These are phyloP conservation scores for Eucalyptus regnans DNA, from an alignment of 345 rosid species.

Conservation along the genomic window DNA sequence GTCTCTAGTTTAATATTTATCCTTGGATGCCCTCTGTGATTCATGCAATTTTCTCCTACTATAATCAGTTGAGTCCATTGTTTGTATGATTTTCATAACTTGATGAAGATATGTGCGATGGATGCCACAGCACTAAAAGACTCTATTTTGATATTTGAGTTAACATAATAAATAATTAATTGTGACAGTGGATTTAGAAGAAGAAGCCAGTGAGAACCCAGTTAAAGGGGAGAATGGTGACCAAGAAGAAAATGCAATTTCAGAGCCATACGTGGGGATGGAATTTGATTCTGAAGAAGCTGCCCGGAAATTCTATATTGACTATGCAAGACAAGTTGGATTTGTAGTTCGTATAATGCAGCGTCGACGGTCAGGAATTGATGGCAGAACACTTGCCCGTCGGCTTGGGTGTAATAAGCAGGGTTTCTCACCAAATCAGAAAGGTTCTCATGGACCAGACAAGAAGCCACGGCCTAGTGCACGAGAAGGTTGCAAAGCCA, in stretches of 20 bases:
- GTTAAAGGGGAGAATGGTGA: slow-evolving; percentile 21
- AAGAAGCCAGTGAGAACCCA: slow-evolving; percentile 15
- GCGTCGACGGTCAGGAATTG: slow-evolving; percentile 70
- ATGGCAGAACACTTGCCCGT: slow-evolving; percentile 72
- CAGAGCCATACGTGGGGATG: slow-evolving; percentile 69
- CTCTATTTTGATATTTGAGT: neutral
- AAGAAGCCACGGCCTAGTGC: slow-evolving; percentile 52
- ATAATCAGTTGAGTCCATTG: neutral
- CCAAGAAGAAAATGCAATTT: slow-evolving; percentile 16
- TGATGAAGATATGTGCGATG: neutral
- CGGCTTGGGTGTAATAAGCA: slow-evolving; percentile 82
- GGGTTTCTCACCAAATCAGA: slow-evolving; percentile 54
- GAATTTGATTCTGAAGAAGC: slow-evolving; percentile 72
- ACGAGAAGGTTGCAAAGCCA: slow-evolving; percentile 85
- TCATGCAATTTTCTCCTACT: neutral
- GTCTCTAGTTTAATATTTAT: neutral
- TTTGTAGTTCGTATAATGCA: slow-evolving; percentile 74
- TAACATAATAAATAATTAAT: neutral
- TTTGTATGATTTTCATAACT: neutral
- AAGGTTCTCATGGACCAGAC: slow-evolving; percentile 23
- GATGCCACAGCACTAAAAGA: neutral
- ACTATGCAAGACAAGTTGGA: slow-evolving; percentile 56
- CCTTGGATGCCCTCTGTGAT: neutral
- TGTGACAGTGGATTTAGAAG: slow-evolving; percentile 40
- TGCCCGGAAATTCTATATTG: slow-evolving; percentile 50